Conservation (phyloP, 2,329 filamentous ascomycete genomes). For the Hypoxylon sp. region DNA sequence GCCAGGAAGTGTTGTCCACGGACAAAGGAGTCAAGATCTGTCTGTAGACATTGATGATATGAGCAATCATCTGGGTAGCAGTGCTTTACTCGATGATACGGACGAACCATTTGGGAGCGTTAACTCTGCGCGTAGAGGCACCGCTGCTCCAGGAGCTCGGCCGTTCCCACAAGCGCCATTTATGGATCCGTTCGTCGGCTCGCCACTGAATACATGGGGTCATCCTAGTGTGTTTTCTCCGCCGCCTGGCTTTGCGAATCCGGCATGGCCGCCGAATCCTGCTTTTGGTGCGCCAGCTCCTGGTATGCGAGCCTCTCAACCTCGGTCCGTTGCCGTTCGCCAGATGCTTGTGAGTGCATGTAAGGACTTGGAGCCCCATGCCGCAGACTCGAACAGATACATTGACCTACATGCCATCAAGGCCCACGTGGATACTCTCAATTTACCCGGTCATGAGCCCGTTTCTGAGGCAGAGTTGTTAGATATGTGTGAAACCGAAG, state of each 20-base stretch:
- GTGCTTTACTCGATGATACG: constrained; percentile 84
- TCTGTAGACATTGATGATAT: constrained; percentile 77
- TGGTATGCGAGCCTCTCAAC: constrained; percentile 65
- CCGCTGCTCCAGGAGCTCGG: constrained; percentile 67
- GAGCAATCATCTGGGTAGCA: constrained; percentile 88
- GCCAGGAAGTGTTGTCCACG: constrained; percentile 79
- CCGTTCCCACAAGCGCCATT: constrained; percentile 62
- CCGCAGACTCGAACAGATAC: constrained; percentile 72
- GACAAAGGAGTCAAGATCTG: constrained; percentile 58
- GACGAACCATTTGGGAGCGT: constrained; percentile 68
- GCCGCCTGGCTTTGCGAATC: constrained; percentile 64
- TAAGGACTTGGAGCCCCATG: constrained; percentile 69
- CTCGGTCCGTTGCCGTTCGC: constrained; percentile 78
- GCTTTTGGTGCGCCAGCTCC: constrained; percentile 54
- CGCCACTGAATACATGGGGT: constrained; percentile 58
- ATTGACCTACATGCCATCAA: constrained; percentile 79
- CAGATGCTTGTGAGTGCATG: constrained; percentile 84
- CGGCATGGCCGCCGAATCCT: constrained; percentile 55
- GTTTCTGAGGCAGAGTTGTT: constrained; percentile 78
- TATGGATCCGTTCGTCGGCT: constrained; percentile 59
- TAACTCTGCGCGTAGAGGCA: constrained; percentile 62
- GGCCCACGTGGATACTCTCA: constrained; percentile 73
- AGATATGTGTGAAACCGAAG: constrained; percentile 91
- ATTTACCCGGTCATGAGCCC: constrained; percentile 63
- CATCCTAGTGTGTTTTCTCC: constrained; percentile 59